Evolutionary conservation across 2,329 filamentous ascomycete species (phyloP).

Genomic region (Aaosphaeria arxii): DNA sequence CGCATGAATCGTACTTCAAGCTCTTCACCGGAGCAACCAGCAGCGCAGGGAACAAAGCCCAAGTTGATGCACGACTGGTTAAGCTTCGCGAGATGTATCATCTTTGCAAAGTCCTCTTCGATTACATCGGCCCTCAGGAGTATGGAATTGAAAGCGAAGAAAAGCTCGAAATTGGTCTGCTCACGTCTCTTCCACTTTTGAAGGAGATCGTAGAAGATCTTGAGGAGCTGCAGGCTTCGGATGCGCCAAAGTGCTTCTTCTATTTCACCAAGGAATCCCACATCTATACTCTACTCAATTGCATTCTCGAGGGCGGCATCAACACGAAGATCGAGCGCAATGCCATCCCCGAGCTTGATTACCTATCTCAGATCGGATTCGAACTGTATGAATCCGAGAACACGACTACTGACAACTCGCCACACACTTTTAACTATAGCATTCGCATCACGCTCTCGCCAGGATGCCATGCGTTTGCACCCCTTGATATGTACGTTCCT

Average conservation of each 20-base stretch:
- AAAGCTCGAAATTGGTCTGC: constrained; percentile 95
- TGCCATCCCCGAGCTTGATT: constrained; percentile 94
- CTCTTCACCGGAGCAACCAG: constrained; percentile 72
- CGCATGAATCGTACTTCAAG: constrained; percentile 74
- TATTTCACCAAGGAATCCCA: constrained; percentile 99
- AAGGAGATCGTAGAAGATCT: constrained; percentile 97
- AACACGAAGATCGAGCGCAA: constrained; percentile 95
- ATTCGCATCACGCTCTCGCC: constrained; percentile 96
- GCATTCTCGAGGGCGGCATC: constrained; percentile 93
- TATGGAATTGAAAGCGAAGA: constrained; percentile 95
- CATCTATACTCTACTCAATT: constrained; percentile 97
- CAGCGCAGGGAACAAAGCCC: constrained; percentile 59
- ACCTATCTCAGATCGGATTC: constrained; percentile 95
- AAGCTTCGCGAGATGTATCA: constrained; percentile 92
- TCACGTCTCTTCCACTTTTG: constrained; percentile 88
- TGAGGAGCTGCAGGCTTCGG: constrained; percentile 93
- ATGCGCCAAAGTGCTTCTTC: constrained; percentile 92
- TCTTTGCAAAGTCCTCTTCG: constrained; percentile 90
- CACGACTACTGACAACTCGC: constrained; percentile 54
- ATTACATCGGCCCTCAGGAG: constrained; percentile 97
- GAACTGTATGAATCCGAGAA: constrained; percentile 96
- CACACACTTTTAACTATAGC: constrained; percentile 82
- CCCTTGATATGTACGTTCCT: constrained; percentile 68
- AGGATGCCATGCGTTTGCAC: constrained; percentile 94
- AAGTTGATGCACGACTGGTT: constrained; percentile 79